Conservation (phyloP, 164 flowering plant species). For the Piper longum region DNA sequence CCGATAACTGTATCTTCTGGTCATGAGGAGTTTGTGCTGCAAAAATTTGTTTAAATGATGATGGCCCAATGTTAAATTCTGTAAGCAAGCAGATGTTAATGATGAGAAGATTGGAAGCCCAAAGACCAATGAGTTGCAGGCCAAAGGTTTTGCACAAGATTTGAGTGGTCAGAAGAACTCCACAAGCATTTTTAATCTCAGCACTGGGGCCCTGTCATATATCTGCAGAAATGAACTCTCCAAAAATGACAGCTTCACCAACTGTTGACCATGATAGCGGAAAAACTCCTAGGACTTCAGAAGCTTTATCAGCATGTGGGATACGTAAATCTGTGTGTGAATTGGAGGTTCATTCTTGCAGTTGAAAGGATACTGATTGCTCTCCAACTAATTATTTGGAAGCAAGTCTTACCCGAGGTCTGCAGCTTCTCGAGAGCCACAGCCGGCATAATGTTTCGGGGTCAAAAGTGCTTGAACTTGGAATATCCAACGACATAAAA, state of each 20-base stretch:
- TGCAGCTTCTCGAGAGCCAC: constrained; percentile 53
- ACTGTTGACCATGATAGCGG: constrained; percentile 32
- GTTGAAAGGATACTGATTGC: constrained; percentile 14
- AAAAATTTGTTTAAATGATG: too few species aligned
- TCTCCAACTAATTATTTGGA: constrained; percentile 54
- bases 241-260: constrained; percentile 65
- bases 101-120: too few species aligned
- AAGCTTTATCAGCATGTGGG: constrained; percentile 47
- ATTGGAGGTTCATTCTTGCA: constrained; percentile 14
- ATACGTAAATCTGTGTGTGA: constrained; percentile 20
- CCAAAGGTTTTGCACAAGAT: too few species aligned
- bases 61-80: too few species aligned
- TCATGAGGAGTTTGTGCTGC: too few species aligned
- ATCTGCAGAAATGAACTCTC: constrained; percentile 37
- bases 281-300: constrained; percentile 65
- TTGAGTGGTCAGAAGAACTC: too few species aligned
- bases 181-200: constrained; percentile 21
- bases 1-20: constrained; percentile 2
- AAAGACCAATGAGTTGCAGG: too few species aligned
- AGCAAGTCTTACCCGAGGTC: constrained; percentile 81
- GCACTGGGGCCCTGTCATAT: constrained; percentile 19
- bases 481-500: too few species aligned
- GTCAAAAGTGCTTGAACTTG: not conserved
- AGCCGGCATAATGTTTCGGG: constrained; percentile 45
- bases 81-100: too few species aligned